Percentiles rank a stretch among this genome's conserved stretches.
phyloP scores from a whole-genome alignment of 495 filamentous ascomycete species.

The Xanthoparmelia taractica region DNA sequence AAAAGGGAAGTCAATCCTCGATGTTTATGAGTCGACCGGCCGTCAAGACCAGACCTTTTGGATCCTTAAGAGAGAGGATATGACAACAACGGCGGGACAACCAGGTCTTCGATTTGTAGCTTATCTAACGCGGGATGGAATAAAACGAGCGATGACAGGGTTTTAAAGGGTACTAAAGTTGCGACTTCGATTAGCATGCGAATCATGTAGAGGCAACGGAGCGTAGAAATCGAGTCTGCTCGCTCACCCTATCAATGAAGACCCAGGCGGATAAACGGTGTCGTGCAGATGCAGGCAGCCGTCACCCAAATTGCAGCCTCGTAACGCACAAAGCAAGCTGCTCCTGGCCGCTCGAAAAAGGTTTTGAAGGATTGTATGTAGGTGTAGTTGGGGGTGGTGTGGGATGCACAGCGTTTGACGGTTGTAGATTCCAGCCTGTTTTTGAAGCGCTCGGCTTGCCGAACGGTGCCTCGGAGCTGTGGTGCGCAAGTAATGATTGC shows the following conservation, averaged over 20 bases:
- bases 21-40: not conserved
- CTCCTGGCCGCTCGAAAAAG: conserved; percentile 13
- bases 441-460: conserved; percentile 1
- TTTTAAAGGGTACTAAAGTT: conserved; percentile 6
- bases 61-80: not conserved
- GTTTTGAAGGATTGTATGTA: not conserved
- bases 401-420: not conserved
- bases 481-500: not conserved
- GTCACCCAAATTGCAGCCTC: conserved; percentile 15
- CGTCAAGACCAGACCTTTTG: not conserved
- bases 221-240: conserved; percentile 13
- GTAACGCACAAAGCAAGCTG: conserved; percentile 12
- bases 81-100: not conserved
- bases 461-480: not conserved
- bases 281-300: conserved; percentile 23
- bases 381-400: not conserved
- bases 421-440: not conserved
- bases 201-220: conserved; percentile 12
- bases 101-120: not conserved
- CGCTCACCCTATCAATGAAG: conserved; percentile 18
- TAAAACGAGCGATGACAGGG: not conserved
- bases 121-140: not conserved
- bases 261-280: conserved; percentile 20
- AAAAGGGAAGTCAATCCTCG: not conserved
- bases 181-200: conserved; percentile 16